Conservation (phyloP, 495 filamentous ascomycete genomes). For the Delitschia confertaspora region DNA sequence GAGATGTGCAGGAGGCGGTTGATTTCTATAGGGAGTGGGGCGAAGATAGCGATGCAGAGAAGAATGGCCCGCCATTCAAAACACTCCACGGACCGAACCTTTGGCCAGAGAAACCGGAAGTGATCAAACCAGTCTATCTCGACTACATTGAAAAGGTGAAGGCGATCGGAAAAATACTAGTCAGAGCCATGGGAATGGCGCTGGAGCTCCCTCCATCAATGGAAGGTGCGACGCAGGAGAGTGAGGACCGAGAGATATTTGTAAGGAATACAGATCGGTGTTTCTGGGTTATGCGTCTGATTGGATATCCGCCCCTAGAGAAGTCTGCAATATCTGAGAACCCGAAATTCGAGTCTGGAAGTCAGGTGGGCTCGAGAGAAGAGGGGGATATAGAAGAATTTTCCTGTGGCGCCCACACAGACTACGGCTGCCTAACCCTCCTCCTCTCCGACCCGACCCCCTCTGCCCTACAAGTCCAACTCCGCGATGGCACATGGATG, state of each 20-base stretch:
- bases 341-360: no score
- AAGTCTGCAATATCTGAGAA: constrained; percentile 1
- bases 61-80: constrained; percentile 1
- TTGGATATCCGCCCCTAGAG: constrained; percentile 26
- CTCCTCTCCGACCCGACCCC: constrained; percentile 33
- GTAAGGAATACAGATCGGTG: constrained; percentile 18
- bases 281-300: constrained; percentile 33
- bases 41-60: constrained; percentile 1
- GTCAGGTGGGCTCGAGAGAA: neutral
- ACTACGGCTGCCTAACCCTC: constrained; percentile 39
- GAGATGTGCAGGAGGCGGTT: constrained; percentile 30
- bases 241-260: constrained; percentile 25
- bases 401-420: constrained; percentile 32
- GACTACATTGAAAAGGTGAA: constrained; percentile 25
- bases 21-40: constrained; percentile 30
- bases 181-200: constrained; percentile 28
- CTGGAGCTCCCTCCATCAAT: constrained; percentile 16
- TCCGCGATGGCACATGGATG: constrained; percentile 31
- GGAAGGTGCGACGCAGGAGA: neutral
- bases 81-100: constrained; percentile 29
- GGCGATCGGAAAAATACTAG: constrained; percentile 21
- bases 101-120: constrained; percentile 25
- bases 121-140: constrained; percentile 22
- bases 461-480: constrained; percentile 32
- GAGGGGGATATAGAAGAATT: constrained; percentile 18